phyloP scores from a whole-genome alignment of 192 early-diverging fungal species.

The Rhizophagus sp. region DNA sequence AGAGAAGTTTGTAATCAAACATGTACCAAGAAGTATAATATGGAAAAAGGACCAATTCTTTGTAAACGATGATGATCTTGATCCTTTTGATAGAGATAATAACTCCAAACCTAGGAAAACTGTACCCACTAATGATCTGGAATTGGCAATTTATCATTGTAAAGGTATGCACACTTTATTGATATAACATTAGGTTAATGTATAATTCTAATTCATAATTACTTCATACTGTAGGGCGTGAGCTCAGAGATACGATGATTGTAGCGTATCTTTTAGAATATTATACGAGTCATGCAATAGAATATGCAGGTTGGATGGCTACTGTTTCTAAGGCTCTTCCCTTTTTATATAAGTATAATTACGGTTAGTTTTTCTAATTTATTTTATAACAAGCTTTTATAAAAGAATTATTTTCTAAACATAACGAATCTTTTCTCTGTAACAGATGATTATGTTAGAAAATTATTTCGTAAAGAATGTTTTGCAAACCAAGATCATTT shows the following conservation, averaged over 20 bases:
- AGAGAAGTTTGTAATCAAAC: neutral
- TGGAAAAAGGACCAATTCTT: neutral
- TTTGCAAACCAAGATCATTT: neutral
- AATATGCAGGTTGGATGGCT: neutral
- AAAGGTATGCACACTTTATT: neutral
- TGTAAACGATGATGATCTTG: neutral
- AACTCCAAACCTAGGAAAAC: neutral
- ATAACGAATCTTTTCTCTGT: neutral
- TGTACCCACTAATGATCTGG: neutral
- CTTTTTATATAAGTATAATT: neutral
- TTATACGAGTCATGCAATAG: neutral
- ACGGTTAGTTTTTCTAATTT: neutral
- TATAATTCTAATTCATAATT: no score
- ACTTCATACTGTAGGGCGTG: neutral
- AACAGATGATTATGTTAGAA: neutral
- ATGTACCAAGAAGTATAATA: neutral
- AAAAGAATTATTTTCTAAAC: neutral
- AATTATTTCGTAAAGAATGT: conserved; percentile 1
- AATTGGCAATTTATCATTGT: neutral
- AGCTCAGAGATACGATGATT: neutral
- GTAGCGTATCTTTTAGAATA: neutral
- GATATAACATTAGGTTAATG: neutral
- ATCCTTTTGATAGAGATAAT: neutral
- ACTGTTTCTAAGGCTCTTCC: neutral
- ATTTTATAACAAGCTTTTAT: neutral